Evolutionary conservation across 2,329 filamentous ascomycete species (phyloP).

Genomic region (Bimuria novae-zelandiae): DNA sequence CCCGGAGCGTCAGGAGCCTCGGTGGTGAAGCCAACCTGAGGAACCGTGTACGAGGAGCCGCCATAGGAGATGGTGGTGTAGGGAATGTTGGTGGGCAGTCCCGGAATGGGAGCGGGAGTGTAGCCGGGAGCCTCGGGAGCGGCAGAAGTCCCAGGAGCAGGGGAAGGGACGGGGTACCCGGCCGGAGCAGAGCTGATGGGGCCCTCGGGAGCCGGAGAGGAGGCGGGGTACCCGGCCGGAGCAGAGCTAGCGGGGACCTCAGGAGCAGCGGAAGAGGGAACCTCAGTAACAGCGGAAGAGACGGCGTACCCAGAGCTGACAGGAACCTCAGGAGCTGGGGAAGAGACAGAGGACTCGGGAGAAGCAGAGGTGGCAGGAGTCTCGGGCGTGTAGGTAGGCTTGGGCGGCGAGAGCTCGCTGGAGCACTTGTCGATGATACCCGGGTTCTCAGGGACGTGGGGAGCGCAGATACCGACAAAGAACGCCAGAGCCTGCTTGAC

Average conservation of each 20-base stretch:
- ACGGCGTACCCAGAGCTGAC: conserved; percentile 5
- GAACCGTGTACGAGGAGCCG: conserved; percentile 51
- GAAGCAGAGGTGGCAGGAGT: too few species aligned
- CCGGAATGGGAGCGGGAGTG: conserved; percentile 12
- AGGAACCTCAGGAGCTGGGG: conserved; percentile 16
- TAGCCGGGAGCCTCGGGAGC: conserved; percentile 10
- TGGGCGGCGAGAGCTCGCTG: conserved; percentile 55
- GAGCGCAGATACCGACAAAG: conserved; percentile 89
- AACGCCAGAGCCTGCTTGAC: conserved; percentile 75
- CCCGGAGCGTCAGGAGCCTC: conserved; percentile 30
- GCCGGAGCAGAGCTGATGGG: conserved; percentile 14
- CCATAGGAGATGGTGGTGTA: conserved; percentile 51
- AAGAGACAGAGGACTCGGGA: too few species aligned
- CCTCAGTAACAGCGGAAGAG: conserved; percentile 12
- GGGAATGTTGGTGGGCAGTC: conserved; percentile 21
- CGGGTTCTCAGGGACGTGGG: conserved; percentile 76
- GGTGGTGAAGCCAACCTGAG: conserved; percentile 52
- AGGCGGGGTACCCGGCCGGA: too few species aligned
- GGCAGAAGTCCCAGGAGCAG: conserved; percentile 14
- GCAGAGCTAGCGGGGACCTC: conserved; percentile 4
- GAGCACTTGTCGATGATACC: conserved; percentile 77
- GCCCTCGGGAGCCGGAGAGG: not conserved
- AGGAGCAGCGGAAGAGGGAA: not conserved
- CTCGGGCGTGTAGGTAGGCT: conserved; percentile 40
- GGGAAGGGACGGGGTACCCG: not conserved